These are phyloP conservation scores for Yamadazyma sp. DNA, from an alignment of 805 yeast genomes.

Conservation along the genomic window DNA sequence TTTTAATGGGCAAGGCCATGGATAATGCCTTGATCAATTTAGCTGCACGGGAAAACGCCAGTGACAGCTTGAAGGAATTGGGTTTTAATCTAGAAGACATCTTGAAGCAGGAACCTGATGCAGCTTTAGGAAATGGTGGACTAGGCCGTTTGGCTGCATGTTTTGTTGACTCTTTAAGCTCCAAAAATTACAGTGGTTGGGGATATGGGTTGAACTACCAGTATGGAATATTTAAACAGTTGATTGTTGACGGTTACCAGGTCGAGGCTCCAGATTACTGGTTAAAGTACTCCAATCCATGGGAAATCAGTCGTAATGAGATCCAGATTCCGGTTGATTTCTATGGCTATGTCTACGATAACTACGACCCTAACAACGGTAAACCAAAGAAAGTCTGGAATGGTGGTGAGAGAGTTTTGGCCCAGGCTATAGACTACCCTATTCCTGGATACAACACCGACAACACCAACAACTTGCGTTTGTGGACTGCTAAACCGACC, in stretches of 20 bases:
- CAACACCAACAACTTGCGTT: conserved; percentile 83
- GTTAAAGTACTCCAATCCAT: conserved; percentile 85
- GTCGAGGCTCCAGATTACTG: conserved; percentile 95
- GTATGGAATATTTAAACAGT: conserved; percentile 90
- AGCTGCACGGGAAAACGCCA: conserved; percentile 60
- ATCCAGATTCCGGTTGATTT: conserved; percentile 88
- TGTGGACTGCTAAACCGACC: conserved; percentile 90
- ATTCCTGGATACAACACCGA: conserved; percentile 84
- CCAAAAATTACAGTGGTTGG: conserved; percentile 91
- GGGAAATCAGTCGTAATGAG: conserved; percentile 89
- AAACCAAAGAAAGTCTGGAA: conserved; percentile 66
- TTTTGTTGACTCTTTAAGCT: conserved; percentile 83
- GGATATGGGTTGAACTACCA: conserved; percentile 93
- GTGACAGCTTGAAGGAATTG: conserved; percentile 51
- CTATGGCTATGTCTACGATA: conserved; percentile 74
- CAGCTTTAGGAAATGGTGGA: conserved; percentile 95
- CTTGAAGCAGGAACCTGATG: conserved; percentile 85
- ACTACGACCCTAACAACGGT: conserved; percentile 53
- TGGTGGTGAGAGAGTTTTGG: conserved; percentile 87
- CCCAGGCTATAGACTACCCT: conserved; percentile 89
- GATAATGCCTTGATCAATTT: conserved; percentile 90
- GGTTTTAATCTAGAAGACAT: conserved; percentile 90
- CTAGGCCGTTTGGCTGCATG: conserved; percentile 94
- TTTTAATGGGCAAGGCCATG: conserved; percentile 91
- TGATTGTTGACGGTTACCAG: conserved; percentile 87